Conservation (phyloP, 2,329 filamentous ascomycete genomes). For the Elsinoe australis region DNA sequence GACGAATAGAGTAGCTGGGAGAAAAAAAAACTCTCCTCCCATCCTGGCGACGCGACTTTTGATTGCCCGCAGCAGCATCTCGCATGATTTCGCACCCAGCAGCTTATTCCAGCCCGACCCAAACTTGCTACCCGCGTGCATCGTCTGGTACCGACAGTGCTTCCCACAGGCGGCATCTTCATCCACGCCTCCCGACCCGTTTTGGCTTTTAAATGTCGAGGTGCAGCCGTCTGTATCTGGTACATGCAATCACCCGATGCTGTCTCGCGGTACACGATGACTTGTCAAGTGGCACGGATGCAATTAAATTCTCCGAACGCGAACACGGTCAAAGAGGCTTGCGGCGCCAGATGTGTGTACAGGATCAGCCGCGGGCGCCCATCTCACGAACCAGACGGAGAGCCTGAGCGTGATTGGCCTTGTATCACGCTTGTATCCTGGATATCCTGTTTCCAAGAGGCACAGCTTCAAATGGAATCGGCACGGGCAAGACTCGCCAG, state of each 20-base stretch:
- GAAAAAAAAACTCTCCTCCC: not conserved
- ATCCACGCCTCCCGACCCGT: not conserved
- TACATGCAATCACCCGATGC: no score
- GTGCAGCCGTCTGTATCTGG: no score
- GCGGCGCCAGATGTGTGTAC: not conserved
- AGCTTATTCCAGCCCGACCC: slow-evolving; percentile 5
- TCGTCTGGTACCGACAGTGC: slow-evolving; percentile 7
- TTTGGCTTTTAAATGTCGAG: not conserved
- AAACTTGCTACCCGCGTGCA: not conserved
- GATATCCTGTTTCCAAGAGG: not conserved
- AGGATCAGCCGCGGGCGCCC: not conserved
- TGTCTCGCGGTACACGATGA: not conserved
- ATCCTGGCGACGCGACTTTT: not conserved
- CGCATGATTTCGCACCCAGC: not conserved
- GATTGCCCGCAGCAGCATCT: slow-evolving; percentile 1
- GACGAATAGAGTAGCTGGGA: slow-evolving; percentile 7
- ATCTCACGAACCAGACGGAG: no score
- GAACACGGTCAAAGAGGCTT: not conserved
- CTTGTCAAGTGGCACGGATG: not conserved
- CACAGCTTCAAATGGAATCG: no score
- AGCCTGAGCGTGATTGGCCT: not conserved
- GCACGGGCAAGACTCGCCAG: not conserved
- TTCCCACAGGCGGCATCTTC: not conserved
- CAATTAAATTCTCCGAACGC: not conserved
- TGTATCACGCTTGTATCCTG: slow-evolving; percentile 7